Conservation (phyloP, 2,329 filamentous ascomycete species). For the Hypoxylon sp. region DNA sequence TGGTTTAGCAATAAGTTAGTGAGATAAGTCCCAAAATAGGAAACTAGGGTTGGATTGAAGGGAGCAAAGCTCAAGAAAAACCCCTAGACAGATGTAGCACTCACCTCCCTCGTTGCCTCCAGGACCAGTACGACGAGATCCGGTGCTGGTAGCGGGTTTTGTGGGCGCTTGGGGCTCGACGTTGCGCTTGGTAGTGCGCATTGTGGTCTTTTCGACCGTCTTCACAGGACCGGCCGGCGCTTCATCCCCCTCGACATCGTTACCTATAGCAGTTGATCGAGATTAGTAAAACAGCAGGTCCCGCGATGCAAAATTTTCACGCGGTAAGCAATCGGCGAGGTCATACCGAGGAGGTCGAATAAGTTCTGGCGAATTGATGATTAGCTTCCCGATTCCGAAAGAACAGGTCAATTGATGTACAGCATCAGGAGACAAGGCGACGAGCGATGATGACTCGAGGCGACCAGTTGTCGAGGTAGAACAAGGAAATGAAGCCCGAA, state of each 20-base stretch:
- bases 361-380: conserved; percentile 77
- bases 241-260: conserved; percentile 75
- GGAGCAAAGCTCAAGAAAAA: conserved; percentile 3
- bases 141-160: conserved; percentile 58
- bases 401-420: conserved; percentile 21
- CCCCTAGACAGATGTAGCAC: conserved; percentile 56
- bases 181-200: conserved; percentile 87
- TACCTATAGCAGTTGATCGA: conserved; percentile 62
- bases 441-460: conserved; percentile 12
- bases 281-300: conserved; percentile 46
- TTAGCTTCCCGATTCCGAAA: conserved; percentile 48
- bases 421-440: conserved; percentile 4
- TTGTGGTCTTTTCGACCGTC: conserved; percentile 86
- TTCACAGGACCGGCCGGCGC: conserved; percentile 85
- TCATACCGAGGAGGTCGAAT: conserved; percentile 97
- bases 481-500: conserved; percentile 36
- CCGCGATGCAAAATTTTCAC: conserved; percentile 45
- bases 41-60: conserved; percentile 28
- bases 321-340: conserved; percentile 49
- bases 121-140: conserved; percentile 70
- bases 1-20: conserved; percentile 56
- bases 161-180: conserved; percentile 79
- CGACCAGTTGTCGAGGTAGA: conserved; percentile 11
- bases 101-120: conserved; percentile 90
- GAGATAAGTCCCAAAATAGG: conserved; percentile 23